Evolutionary conservation across 2,329 filamentous ascomycete genomes (phyloP), one percentile per base, ranked within the genome.

Genomic region (Magnaporthales sp.): DNA sequence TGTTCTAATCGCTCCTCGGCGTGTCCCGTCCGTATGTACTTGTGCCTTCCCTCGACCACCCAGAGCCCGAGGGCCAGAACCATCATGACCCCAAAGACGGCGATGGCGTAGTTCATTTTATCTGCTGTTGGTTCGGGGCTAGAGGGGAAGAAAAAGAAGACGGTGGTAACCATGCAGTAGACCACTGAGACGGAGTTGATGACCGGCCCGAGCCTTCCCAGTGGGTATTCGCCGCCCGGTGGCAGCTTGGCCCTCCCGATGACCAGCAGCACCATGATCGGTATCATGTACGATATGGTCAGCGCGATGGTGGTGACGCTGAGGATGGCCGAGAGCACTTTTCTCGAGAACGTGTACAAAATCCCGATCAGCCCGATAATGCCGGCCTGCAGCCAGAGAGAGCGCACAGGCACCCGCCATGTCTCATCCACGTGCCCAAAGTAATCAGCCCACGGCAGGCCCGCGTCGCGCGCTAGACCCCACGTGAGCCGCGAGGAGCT

Each of bases 291-390:
- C 5, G 79, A 86, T 3, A 86, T 78, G 1, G 83, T 86, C 1
- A 86, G 76, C 1, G 83, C 82, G 66, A 86, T 85, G 11, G 83
- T 85, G 75, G 82, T 84, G 68, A 85, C 83, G 69, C 81, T 83
- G 24, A 85, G 74, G 63, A 86, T 81, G 19, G 84, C 83, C 56
- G 81, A 76, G 13, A 86, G 78, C 0, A 85, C 83, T 0, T 83
- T 83, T 63, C 78, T 79, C 61, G 84, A 78, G 67, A 85, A 86
- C 0, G 83, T 78, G 69, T 86, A 86, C 0, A 87, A 19, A 46
- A 46, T 1, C 15, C 38, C 38, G n/a, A 46, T 7, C 38, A 46
- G 15, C 5, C 38, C 38, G 15, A 19, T 46, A 7, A 46, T 3
- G n/a, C 19, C n/a, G 3, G 15, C 38, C 15, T 46, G 38, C 9